These are phyloP conservation scores for Pichia sp. DNA, from an alignment of 1,139 yeast genomes.

Conservation along the genomic window DNA sequence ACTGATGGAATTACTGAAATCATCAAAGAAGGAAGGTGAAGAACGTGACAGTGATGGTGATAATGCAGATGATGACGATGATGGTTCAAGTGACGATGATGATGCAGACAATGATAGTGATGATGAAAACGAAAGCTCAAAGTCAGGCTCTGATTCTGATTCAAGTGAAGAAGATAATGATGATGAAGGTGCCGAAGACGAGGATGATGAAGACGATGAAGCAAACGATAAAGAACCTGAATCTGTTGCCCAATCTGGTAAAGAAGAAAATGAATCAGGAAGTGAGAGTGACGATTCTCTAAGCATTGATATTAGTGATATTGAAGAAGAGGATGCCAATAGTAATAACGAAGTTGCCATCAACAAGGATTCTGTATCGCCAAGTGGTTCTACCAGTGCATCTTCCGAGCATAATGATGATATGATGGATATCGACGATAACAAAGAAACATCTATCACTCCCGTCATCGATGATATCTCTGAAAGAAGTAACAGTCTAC, in stretches of 20 bases:
- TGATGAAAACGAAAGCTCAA: conserved; percentile 19
- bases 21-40: conserved; percentile 6
- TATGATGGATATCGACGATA: too few relatives aligned
- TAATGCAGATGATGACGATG: conserved; percentile 10
- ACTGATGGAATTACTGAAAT: neutral
- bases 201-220: conserved; percentile 12
- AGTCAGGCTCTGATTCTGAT: neutral
- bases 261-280: conserved; percentile 1
- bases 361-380: too few relatives aligned
- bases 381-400: too few relatives aligned
- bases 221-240: neutral
- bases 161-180: conserved; percentile 8
- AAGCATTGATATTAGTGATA: neutral
- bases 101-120: neutral
- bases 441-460: neutral
- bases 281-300: neutral
- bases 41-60: conserved; percentile 10
- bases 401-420: too few relatives aligned
- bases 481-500: neutral
- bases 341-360: neutral
- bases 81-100: conserved; percentile 11
- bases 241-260: too few relatives aligned
- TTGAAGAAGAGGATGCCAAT: neutral
- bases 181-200: conserved; percentile 13
- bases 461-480: too few relatives aligned